Base-by-base conservation (phyloP, 441 rosid species). In the Gossypium davidsonii region DNA sequence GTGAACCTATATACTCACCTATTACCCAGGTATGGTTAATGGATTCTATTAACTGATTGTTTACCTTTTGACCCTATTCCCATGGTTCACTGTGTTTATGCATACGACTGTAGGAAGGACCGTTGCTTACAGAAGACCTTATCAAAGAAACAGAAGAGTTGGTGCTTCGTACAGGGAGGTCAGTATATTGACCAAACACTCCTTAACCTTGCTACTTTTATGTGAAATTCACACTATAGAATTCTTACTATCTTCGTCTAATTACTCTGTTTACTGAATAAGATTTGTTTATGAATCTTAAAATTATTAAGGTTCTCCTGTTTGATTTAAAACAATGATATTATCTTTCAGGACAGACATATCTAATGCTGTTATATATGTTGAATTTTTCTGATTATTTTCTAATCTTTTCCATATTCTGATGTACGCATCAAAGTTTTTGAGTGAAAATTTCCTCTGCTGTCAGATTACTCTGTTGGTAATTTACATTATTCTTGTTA, bases 161-260 rank as follows among this genome's bases (percentile, higher is more conserved):
- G 18, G 89, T 95, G 68, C 94, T 95, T 76, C 93, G 98, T 69
- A 95, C 99, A 67, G 93, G 99, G 81, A 95, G 99, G 99, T 94
- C 59, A 34, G 70, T 55, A 55, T 53, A 73, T 73, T 10, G 14
- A 65, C 25, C 49, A 51, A 53, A 44, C n/a, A 56, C 14, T 21
- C 26, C 1, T 57, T 42, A 46, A 17, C 11, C 11, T 72, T 4
- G 18, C 28, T 2, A 48, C 14, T 1, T 34, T 55, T 34, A 55
- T 17, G 21, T 68, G 48, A 26, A 18, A 28, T 70, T 20, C 51
- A 31, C 61, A 52, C 12, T 70, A 68, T 28, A 51, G 2, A 57
- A 57, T 18, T 71, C 15, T 48, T 59, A 46, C 1, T 25, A 12
- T 15, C 67, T n/a, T 28, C 46, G 9, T 66, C 2, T 26, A 15